Conservation (phyloP, 768 basidiomycete species). For the Xanthoconium purpureum region DNA sequence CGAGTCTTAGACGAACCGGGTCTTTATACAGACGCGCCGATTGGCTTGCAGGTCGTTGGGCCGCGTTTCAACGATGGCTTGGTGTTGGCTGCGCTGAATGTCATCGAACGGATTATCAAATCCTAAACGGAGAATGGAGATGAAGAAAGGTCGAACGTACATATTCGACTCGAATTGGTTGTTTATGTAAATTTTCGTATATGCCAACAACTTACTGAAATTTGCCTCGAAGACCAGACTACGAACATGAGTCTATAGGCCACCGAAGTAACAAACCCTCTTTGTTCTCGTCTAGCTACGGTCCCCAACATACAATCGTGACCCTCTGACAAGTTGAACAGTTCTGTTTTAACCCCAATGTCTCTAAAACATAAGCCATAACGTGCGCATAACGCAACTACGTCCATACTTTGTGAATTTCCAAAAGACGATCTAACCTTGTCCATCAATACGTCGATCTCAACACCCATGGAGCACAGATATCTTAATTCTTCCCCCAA, state of each 20-base stretch:
- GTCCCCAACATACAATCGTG: too few species aligned
- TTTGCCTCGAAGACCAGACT: too few species aligned
- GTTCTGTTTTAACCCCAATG: background rate
- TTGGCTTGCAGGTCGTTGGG: conserved; percentile 23
- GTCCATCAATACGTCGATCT: background rate
- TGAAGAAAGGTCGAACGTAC: background rate
- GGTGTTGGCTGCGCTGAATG: conserved; percentile 25
- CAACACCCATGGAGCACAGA: background rate
- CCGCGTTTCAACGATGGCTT: conserved; percentile 28
- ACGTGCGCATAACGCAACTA: background rate
- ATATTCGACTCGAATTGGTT: background rate
- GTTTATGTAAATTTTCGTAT: too few species aligned
- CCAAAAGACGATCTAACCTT: background rate
- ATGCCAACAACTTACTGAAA: too few species aligned
- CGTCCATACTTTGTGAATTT: background rate
- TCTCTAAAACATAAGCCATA: background rate
- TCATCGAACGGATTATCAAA: conserved; percentile 25
- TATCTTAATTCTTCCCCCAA: conserved; percentile 44
- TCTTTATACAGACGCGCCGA: conserved; percentile 14
- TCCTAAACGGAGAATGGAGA: background rate
- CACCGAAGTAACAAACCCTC: background rate
- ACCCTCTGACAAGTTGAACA: too few species aligned
- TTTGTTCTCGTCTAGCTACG: background rate
- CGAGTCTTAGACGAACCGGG: conserved; percentile 20
- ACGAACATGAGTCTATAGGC: background rate